Evolutionary conservation across 2,329 filamentous ascomycete species (phyloP).

Genomic region (Stromatinia cepivora): DNA sequence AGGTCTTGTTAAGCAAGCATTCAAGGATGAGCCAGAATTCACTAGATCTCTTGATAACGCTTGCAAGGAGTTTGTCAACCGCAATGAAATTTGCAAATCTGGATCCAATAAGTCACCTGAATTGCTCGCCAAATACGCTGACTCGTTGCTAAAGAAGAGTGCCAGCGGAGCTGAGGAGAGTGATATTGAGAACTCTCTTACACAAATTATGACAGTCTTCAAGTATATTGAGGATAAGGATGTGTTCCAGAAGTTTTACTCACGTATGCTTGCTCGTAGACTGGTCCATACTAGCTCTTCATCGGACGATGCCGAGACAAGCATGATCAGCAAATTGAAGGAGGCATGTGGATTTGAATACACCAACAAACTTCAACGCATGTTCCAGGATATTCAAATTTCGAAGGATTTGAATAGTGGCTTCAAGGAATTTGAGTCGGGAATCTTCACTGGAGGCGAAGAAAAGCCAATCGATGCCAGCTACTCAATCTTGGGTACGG

Average conservation of each 20-base stretch:
- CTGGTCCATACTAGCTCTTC: constrained; percentile 94
- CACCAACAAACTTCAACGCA: constrained; percentile 98
- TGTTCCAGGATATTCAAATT: constrained; percentile 99
- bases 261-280: constrained; percentile 90
- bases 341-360: constrained; percentile 99
- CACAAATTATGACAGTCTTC: constrained; percentile 98
- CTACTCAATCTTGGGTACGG: constrained; percentile 91
- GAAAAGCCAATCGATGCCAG: constrained; percentile 75
- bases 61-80: constrained; percentile 96
- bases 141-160: constrained; percentile 88
- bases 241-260: constrained; percentile 99
- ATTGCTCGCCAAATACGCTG: constrained; percentile 91
- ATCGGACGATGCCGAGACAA: constrained; percentile 95
- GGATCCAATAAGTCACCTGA: constrained; percentile 94
- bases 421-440: constrained; percentile 76
- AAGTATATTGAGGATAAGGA: constrained; percentile 99
- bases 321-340: constrained; percentile 99
- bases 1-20: constrained; percentile 85
- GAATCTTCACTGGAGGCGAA: constrained; percentile 62
- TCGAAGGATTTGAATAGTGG: constrained; percentile 93
- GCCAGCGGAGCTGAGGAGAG: constrained; percentile 90
- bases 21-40: constrained; percentile 94
- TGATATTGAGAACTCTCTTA: constrained; percentile 84
- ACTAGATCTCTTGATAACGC: constrained; percentile 95
- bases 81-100: constrained; percentile 92